These are phyloP conservation scores for Spencermartinsiella europaea DNA, from an alignment of 805 yeast species.

Conservation along the genomic window DNA sequence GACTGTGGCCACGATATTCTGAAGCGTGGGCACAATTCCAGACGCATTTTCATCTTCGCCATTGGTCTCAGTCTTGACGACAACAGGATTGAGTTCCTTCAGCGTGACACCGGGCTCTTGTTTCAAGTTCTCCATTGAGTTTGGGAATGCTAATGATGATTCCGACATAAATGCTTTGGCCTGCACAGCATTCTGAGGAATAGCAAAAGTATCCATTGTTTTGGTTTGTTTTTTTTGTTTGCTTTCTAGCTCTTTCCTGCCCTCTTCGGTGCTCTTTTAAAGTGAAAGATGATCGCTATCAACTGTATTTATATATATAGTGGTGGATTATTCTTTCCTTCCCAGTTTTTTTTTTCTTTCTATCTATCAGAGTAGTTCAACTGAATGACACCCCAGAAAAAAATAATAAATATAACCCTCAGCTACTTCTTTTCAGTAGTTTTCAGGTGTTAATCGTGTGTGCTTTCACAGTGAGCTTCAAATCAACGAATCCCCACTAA, in stretches of 20 bases:
- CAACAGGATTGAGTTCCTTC: constrained; percentile 13
- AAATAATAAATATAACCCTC: constrained; percentile 2
- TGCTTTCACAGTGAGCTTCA: no score
- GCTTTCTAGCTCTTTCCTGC: neutral
- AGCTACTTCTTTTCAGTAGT: no score
- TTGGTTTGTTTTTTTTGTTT: constrained; percentile 5
- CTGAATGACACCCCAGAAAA: constrained; percentile 24
- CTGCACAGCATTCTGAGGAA: constrained; percentile 73
- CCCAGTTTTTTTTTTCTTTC: neutral
- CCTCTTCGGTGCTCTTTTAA: neutral
- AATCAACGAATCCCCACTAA: no score
- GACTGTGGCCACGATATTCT: constrained; percentile 95
- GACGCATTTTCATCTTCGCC: constrained; percentile 71
- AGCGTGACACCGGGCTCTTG: neutral
- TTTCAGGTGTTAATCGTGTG: no score
- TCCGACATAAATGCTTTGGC: constrained; percentile 69
- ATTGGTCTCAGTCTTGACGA: constrained; percentile 20
- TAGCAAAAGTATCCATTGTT: constrained; percentile 63
- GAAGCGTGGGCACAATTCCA: constrained; percentile 90
- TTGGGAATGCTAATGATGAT: constrained; percentile 59
- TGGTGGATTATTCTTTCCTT: no score
- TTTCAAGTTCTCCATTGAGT: constrained; percentile 37
- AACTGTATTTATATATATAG: neutral
- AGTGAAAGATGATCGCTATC: neutral
- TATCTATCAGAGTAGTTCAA: constrained; percentile 22